phyloP scores from a whole-genome alignment of 1,139 yeast species.

The Yamadazyma kanchanaburiensis region DNA sequence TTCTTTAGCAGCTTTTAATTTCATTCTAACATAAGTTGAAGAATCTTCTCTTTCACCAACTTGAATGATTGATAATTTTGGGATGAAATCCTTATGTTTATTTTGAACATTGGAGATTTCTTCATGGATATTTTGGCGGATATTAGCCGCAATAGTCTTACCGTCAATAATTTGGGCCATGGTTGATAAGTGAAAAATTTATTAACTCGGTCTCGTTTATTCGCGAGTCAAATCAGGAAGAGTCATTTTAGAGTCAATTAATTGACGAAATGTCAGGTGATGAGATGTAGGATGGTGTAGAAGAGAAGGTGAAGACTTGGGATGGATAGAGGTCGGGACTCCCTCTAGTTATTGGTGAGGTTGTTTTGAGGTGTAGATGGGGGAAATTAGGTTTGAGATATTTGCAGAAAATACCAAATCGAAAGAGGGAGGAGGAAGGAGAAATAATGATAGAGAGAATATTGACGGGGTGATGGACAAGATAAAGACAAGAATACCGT shows the following conservation, averaged over 20 bases:
- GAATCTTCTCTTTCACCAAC: slow-evolving; percentile 92
- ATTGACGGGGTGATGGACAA: no score
- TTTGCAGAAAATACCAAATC: no score
- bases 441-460: no score
- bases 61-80: slow-evolving; percentile 80
- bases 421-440: no score
- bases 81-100: slow-evolving; percentile 61
- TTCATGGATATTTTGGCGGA: slow-evolving; percentile 46
- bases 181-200: slow-evolving; percentile 1
- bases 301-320: no score
- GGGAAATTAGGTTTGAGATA: no score
- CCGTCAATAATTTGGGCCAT: slow-evolving; percentile 58
- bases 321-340: no score
- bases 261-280: no score
- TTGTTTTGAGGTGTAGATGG: no score
- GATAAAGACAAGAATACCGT: no score
- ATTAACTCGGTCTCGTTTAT: slow-evolving; percentile 2
- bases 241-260: slow-evolving; percentile 1
- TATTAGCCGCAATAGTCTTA: slow-evolving; percentile 59
- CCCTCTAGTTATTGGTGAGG: no score
- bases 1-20: slow-evolving; percentile 85
- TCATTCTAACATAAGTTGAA: slow-evolving; percentile 92
- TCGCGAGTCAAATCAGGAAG: slow-evolving; percentile 4
- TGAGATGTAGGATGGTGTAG: no score
- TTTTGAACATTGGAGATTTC: slow-evolving; percentile 58